Evolutionary conservation across 2,329 filamentous ascomycete species (phyloP).

Genomic region (Fusarium dlaminii): DNA sequence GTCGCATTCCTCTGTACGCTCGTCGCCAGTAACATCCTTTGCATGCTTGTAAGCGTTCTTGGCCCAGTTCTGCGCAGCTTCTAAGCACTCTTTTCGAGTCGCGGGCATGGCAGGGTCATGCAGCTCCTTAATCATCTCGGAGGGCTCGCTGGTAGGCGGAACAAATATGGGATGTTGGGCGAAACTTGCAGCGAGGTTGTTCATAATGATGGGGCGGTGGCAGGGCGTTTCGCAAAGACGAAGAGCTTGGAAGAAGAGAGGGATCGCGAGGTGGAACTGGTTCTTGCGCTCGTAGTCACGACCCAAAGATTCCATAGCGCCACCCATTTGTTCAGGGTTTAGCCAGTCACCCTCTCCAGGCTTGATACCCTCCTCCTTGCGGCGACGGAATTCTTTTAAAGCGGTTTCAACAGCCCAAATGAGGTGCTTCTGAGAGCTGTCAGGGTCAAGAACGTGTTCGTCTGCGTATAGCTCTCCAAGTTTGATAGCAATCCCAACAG

Average conservation of each 20-base stretch:
- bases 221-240: constrained; percentile 73
- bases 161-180: constrained; percentile 69
- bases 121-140: constrained; percentile 42
- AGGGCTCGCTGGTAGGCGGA: constrained; percentile 40
- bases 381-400: constrained; percentile 76
- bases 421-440: constrained; percentile 77
- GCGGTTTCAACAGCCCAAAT: constrained; percentile 84
- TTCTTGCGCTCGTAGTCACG: constrained; percentile 78
- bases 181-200: constrained; percentile 79
- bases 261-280: constrained; percentile 82
- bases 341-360: constrained; percentile 78
- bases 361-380: constrained; percentile 73
- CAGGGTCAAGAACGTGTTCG: constrained; percentile 76
- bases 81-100: constrained; percentile 69
- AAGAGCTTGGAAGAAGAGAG: constrained; percentile 87
- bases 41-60: constrained; percentile 77
- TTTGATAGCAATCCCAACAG: constrained; percentile 81
- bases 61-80: constrained; percentile 81
- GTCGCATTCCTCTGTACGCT: constrained; percentile 82
- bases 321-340: constrained; percentile 76
- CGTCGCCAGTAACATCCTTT: constrained; percentile 69
- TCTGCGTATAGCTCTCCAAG: constrained; percentile 84
- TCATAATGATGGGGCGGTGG: constrained; percentile 86
- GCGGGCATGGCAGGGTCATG: constrained; percentile 46
- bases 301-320: constrained; percentile 77